Conservation (phyloP, 129 eudicot species). For the Flaveria brownii region DNA sequence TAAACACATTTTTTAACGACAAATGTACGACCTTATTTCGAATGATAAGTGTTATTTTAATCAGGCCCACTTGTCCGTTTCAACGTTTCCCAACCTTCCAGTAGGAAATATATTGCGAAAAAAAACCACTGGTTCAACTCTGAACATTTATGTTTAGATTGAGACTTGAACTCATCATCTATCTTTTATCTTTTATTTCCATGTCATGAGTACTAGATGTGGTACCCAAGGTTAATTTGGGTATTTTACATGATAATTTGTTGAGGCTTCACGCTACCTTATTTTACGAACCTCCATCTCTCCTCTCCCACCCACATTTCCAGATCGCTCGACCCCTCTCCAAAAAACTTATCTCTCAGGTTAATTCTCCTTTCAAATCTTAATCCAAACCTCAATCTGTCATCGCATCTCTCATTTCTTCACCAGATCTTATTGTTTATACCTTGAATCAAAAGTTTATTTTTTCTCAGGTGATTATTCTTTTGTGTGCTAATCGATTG, state of each 20-base stretch:
- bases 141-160: no score
- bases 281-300: constrained; percentile 33
- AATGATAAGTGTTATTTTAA: no score
- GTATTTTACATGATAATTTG: constrained; percentile 14
- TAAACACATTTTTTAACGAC: no score
- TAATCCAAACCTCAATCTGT: constrained; percentile 2
- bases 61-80: no score
- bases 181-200: no score
- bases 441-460: constrained; percentile 17
- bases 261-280: constrained; percentile 24
- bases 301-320: constrained; percentile 24
- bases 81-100: no score
- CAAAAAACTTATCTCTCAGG: constrained; percentile 24
- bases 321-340: constrained; percentile 22
- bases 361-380: constrained; percentile 16
- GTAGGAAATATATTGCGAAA: no score
- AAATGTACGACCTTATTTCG: no score
- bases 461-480: constrained; percentile 15
- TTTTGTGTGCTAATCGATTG: constrained; percentile 6
- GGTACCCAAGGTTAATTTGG: constrained; percentile 5
- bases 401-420: background rate
- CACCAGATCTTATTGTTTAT: constrained; percentile 6
- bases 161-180: no score
- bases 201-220: no score
- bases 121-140: no score